These are phyloP conservation scores for Curvularia lunata DNA, from an alignment of 2,329 filamentous ascomycete species.

Conservation along the genomic window DNA sequence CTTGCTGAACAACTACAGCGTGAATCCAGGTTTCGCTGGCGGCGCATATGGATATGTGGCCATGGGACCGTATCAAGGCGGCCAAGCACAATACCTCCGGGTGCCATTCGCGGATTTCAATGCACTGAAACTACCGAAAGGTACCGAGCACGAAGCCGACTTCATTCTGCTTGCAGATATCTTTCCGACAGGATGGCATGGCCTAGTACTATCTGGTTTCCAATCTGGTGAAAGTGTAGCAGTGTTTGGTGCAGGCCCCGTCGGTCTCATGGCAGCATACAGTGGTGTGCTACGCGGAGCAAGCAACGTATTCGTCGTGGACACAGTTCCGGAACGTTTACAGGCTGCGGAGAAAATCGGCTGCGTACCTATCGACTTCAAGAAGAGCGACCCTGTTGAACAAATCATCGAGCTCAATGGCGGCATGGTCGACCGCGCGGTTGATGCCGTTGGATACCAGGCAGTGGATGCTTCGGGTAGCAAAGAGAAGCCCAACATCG, in stretches of 20 bases:
- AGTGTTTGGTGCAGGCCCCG: constrained; percentile 67
- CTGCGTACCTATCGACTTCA: constrained; percentile 66
- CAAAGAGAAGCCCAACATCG: constrained; percentile 67
- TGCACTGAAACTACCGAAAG: constrained; percentile 65
- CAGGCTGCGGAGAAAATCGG: constrained; percentile 67
- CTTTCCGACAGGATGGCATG: constrained; percentile 63
- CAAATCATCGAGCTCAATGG: constrained; percentile 65
- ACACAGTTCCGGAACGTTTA: constrained; percentile 66
- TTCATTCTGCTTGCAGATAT: constrained; percentile 62
- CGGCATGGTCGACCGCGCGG: constrained; percentile 67
- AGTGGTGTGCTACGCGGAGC: constrained; percentile 67
- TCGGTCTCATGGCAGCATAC: constrained; percentile 71
- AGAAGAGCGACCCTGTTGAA: constrained; percentile 64
- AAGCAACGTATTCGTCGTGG: constrained; percentile 66
- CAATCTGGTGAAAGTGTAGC: constrained; percentile 67
- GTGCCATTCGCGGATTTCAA: constrained; percentile 74
- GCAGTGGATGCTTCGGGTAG: constrained; percentile 61
- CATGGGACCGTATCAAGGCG: constrained; percentile 63
- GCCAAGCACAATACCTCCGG: constrained; percentile 68
- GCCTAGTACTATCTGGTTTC: constrained; percentile 64
- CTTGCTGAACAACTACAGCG: constrained; percentile 33
- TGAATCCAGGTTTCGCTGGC: constrained; percentile 66
- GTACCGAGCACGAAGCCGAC: constrained; percentile 66
- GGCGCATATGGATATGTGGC: constrained; percentile 68
- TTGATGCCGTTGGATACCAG: constrained; percentile 72